Percentiles rank a stretch among this genome's conserved stretches.
Evolutionary conservation across 1,284 basidiomycete genomes (phyloP).

Genomic region (Ceratobasidium papillatum): DNA sequence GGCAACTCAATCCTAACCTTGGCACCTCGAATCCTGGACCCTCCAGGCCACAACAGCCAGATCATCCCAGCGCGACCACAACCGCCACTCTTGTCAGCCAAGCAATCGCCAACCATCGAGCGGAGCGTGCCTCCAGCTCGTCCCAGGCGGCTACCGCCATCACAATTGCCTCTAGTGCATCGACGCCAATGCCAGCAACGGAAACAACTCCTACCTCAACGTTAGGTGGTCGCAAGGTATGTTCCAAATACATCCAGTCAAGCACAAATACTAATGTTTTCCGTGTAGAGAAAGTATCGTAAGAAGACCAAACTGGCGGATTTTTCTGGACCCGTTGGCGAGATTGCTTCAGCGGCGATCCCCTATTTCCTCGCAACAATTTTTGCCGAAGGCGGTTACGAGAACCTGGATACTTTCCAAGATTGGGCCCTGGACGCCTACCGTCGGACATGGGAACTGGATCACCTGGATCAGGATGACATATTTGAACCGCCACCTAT

Average conservation of each 20-base stretch:
- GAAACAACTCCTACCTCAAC: not conserved
- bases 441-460: not conserved
- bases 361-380: conserved; percentile 12
- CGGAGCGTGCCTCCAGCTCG: not conserved
- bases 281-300: too few species aligned
- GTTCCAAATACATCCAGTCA: not conserved
- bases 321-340: not conserved
- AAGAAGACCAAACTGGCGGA: conserved; percentile 3
- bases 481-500: not conserved
- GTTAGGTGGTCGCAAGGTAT: not conserved
- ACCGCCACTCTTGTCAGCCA: not conserved
- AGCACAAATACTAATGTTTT: too few species aligned
- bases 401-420: not conserved
- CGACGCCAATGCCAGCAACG: not conserved
- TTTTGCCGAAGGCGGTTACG: conserved; percentile 2
- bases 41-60: not conserved
- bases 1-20: not conserved
- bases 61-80: not conserved
- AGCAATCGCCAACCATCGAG: not conserved
- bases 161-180: not conserved
- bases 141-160: not conserved
- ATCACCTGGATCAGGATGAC: not conserved
- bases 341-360: conserved; percentile 2
- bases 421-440: conserved; percentile 16
- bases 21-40: not conserved